Base-by-base conservation (phyloP, 768 basidiomycete species). In the Tulasnella sp. region DNA sequence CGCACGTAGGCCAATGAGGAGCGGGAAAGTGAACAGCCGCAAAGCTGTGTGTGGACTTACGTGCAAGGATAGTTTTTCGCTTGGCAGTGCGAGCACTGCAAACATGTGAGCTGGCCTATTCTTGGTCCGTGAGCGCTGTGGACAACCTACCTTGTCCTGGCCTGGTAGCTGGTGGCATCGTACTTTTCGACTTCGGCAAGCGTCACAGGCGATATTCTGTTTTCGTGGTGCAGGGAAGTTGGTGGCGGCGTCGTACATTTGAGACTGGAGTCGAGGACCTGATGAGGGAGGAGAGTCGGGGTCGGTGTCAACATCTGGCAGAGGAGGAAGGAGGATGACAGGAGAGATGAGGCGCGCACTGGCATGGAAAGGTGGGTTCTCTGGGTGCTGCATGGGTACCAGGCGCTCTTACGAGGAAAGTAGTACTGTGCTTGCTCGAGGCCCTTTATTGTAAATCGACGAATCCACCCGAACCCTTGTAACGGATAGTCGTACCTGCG, bases 201-300 rank as follows among this genome's bases (percentile, higher is more conserved):
- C 92, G 85, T 96, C 94, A 83, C 94, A 96, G 36, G 95, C 94
- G 29, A 93, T 93, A 82, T 96, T 96, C 84, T 96, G 94, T 82
- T 94, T 94, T 76, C 94, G 86, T 7, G 93, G 92, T n/a, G 92
- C 91, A 0, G 93, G 91, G 0, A 92, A 92, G 87, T 80, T 93
- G 75, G 74, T 67, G 25, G 73, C 75, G 31, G 75, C 74, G 40
- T 92, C 52, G 73, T 58, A 71, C 77, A 77, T 77, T 42, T 78
- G 79, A 38, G 36, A 42, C 52, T 76, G 75, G 39, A 76, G 75
- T 34, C 69, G 75, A 67, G 75, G 58, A 76, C 75, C 75, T 64
- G 58, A 64, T 9, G 58, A 58, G 29, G 54, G 58, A 39, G 69
- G 73, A 29, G 49, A 54, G 54, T 58, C 73, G 58, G 45, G 31